Conservation (phyloP, 371 early-diverging fungal species). For the Lichtheimia ramosa region DNA sequence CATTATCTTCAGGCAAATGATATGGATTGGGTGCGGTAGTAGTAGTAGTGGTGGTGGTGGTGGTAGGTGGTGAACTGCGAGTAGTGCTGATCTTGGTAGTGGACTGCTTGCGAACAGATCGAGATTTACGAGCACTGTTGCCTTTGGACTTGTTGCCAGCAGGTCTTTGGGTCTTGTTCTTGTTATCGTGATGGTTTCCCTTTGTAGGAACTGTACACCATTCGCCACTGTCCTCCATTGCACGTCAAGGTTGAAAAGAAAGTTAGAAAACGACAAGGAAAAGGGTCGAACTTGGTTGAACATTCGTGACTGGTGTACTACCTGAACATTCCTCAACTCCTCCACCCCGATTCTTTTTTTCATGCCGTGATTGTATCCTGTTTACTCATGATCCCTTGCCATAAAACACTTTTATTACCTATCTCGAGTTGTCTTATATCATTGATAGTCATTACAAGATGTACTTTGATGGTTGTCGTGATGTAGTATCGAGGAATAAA, state of each 20-base stretch:
- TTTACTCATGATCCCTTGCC: no score
- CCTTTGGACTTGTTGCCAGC: not conserved
- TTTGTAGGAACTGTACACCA: conserved; percentile 15
- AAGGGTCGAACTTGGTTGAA: not conserved
- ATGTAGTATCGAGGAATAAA: no score
- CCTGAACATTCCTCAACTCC: no score
- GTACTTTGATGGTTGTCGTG: no score
- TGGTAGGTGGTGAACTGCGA: not conserved
- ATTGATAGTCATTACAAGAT: no score
- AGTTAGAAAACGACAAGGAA: not conserved
- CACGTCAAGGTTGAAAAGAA: not conserved
- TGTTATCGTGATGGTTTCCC: conserved; percentile 1
- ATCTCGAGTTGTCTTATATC: no score
- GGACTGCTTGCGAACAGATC: not conserved
- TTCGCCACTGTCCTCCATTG: conserved; percentile 13
- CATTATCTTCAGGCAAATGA: conserved; percentile 29
- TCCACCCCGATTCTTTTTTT: no score
- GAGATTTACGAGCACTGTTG: not conserved
- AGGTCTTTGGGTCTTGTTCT: not conserved
- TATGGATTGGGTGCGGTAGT: conserved; percentile 1
- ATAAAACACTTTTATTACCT: no score
- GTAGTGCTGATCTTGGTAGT: not conserved
- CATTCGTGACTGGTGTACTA: no score
- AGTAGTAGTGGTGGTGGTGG: not conserved
- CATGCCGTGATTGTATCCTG: no score